A percentile compares a stretch with the other conserved stretches of the same genome.
phyloP scores from a whole-genome alignment of 2,329 filamentous ascomycete genomes.

The Paraphaeosphaeria minitans region DNA sequence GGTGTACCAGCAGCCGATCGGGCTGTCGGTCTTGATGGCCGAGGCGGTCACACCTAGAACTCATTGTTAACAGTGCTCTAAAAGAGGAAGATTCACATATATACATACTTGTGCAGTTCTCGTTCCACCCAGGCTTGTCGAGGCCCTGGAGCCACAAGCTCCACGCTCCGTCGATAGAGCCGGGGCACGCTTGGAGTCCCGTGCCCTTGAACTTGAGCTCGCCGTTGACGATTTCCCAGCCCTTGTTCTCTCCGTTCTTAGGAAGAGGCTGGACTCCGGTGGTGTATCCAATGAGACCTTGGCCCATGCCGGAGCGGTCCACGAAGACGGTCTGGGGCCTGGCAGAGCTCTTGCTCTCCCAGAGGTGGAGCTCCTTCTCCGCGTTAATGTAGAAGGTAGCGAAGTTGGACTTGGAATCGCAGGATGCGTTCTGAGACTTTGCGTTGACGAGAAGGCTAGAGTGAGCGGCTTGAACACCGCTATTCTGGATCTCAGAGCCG shows the following conservation, averaged over 20 bases:
- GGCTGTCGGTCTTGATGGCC: constrained; percentile 8
- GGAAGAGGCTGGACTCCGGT: constrained; percentile 51
- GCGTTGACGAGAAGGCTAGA: constrained; percentile 53
- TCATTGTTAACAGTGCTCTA: too few species aligned
- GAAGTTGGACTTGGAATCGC: constrained; percentile 46
- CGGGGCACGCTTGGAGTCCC: constrained; percentile 61
- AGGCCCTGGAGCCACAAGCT: constrained; percentile 31
- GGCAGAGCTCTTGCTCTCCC: constrained; percentile 44
- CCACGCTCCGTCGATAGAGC: constrained; percentile 48
- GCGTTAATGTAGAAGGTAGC: constrained; percentile 59
- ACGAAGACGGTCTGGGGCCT: constrained; percentile 58
- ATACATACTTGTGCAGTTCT: constrained; percentile 42
- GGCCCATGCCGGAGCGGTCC: constrained; percentile 55
- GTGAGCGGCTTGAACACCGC: constrained; percentile 52
- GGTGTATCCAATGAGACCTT: constrained; percentile 59
- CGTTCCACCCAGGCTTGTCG: constrained; percentile 33
- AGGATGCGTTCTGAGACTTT: constrained; percentile 55
- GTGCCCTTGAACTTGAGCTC: constrained; percentile 55
- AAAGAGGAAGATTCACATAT: too few species aligned
- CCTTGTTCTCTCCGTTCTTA: constrained; percentile 53
- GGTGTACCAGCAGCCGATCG: constrained; percentile 31
- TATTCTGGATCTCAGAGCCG: constrained; percentile 56
- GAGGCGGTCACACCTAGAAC: not conserved
- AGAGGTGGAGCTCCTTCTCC: constrained; percentile 55
- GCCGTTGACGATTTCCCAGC: constrained; percentile 54